A percentile compares a stretch with the other conserved stretches of the same genome.
These are phyloP conservation scores for Malus hybrid DNA, from an alignment of 331 rosid genomes.

Conservation along the genomic window DNA sequence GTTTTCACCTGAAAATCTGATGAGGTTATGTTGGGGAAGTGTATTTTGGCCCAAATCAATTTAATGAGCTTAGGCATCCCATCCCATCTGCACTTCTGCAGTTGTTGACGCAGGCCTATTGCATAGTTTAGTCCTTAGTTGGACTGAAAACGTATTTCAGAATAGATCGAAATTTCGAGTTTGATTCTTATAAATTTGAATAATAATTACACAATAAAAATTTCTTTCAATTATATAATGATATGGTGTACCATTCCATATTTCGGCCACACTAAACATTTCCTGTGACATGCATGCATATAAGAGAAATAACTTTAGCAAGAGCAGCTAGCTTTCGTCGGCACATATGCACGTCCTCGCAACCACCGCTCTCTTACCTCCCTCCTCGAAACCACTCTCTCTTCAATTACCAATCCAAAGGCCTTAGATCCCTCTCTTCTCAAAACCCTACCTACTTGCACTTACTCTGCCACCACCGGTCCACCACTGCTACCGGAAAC, in stretches of 20 bases:
- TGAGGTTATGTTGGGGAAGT: not conserved
- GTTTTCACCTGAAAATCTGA: no score
- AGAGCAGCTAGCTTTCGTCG: not conserved
- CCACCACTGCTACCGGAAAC: not conserved
- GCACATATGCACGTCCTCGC: not conserved
- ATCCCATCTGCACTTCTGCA: not conserved
- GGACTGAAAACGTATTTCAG: not conserved
- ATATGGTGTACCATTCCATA: fast-evolving
- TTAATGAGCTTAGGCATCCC: not conserved
- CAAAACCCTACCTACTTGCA: conserved; percentile 30
- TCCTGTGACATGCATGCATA: not conserved
- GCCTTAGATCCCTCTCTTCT: conserved; percentile 30
- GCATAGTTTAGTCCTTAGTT: not conserved
- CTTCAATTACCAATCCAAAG: not conserved
- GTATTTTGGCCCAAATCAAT: not conserved
- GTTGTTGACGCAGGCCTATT: not conserved
- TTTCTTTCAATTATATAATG: no score
- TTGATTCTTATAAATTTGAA: no score
- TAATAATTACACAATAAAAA: no score
- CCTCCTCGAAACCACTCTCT: not conserved
- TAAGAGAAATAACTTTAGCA: not conserved
- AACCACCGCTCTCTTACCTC: not conserved
- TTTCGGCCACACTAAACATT: fast-evolving
- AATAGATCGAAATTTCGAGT: not conserved
- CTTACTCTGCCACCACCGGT: conserved; percentile 12